Evolutionary conservation across 202 grass and related monocot genomes (phyloP), one percentile per base, ranked within the genome.

Genomic region (Schoenoplectus triqueter): DNA sequence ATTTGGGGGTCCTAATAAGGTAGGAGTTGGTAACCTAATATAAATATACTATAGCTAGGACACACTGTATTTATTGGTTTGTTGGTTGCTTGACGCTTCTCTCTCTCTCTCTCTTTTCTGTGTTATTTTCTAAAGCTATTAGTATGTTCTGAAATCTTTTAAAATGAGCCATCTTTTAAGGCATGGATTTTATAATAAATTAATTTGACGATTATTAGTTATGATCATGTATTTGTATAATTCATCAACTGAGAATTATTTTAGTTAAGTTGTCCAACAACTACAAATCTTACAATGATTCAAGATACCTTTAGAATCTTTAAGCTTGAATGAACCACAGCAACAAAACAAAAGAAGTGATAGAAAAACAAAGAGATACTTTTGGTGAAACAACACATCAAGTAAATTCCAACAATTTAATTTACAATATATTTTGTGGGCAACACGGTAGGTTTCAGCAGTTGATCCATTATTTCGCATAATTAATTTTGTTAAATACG

Each of bases 371-470:
- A 59, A 41, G 11, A 57, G 2, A 77, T 40, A 2, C 7, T 75
- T 75, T 54, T 75, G 72, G 72, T 75, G 49, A 75, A 62, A 31
- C 19, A 75, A 14, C 48, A 75, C 13, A 76, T 22, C 50, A 10
- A 54, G 5, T 13, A 31, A 77, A 2, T 77, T 41, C 51, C 73
- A n/a, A 41, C 0, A 59, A 4, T 4, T 57, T 41, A 39, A 40
- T 41, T 39, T 55, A 6, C 3, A 55, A 39, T 42, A 57, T 57
- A 77, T 15, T 77, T 8, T 77, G 21, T 14, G 64, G 39, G 22
- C 48, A 54, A 15, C 47, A 52, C 7, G 78, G 54, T 56, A 56
- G 31, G 59, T 81, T 49, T 20, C 19, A 81, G 78, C 21, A 50
- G 80, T 31, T 31, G 80, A 82, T 48, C 80, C 45, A 82, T 64